A percentile compares a stretch with the other conserved stretches of the same genome.
These are phyloP conservation scores for Beauveria bassiana DNA, from an alignment of 2,329 filamentous ascomycete species.

Conservation along the genomic window DNA sequence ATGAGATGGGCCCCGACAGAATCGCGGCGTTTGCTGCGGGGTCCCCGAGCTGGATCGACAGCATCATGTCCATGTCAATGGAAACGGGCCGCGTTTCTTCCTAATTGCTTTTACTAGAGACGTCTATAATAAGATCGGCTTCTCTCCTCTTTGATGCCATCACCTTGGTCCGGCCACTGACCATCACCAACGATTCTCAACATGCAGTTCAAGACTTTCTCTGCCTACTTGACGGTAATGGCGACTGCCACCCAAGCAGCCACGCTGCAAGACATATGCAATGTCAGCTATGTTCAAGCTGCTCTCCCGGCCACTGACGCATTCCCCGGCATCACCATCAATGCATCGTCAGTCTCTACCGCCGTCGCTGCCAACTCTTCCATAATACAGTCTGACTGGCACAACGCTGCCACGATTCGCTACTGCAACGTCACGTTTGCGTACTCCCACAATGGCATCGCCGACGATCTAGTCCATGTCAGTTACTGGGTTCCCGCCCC, in stretches of 20 bases:
- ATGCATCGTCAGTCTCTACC: slow-evolving; percentile 20
- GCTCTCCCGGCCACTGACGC: not conserved
- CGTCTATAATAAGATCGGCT: too few relatives aligned
- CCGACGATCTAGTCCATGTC: slow-evolving; percentile 26
- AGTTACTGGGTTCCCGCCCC: slow-evolving; percentile 36
- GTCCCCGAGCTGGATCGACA: not conserved
- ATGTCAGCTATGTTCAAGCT: not conserved
- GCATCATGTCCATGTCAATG: not conserved
- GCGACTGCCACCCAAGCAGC: not conserved
- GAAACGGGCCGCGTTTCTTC: not conserved
- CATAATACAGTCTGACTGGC: slow-evolving; percentile 20
- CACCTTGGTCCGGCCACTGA: not conserved
- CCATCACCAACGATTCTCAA: too few relatives aligned
- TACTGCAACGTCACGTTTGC: slow-evolving; percentile 41
- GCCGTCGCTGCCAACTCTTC: slow-evolving; percentile 25
- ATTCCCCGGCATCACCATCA: slow-evolving; percentile 21
- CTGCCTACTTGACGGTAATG: not conserved
- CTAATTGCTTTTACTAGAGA: not conserved
- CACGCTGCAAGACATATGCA: not conserved
- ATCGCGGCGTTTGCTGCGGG: not conserved
- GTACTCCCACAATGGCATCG: slow-evolving; percentile 34
- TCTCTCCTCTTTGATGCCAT: not conserved
- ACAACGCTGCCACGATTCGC: slow-evolving; percentile 23
- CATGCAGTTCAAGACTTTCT: not conserved
- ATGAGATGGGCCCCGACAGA: not conserved